Conservation (phyloP, 2,329 filamentous ascomycete species). For the Penicillium sp. region DNA sequence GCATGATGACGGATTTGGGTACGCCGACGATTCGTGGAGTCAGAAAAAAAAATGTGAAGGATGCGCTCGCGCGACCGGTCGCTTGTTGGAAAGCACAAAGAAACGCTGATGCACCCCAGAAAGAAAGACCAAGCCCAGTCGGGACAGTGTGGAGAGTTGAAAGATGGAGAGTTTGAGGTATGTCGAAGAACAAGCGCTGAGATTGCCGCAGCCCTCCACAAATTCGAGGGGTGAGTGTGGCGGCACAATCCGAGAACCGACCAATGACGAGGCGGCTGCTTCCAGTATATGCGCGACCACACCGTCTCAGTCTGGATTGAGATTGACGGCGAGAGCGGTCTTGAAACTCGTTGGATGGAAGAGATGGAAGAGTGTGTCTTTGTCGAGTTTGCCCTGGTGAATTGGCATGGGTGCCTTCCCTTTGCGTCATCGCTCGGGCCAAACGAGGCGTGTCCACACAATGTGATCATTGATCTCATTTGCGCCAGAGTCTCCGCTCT, state of each 20-base stretch:
- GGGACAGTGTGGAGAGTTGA: conserved; percentile 4
- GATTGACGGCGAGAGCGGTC: too few species aligned
- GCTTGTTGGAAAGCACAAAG: conserved; percentile 6
- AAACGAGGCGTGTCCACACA: conserved; percentile 3
- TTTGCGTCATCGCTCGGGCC: conserved; percentile 18
- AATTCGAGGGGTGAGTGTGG: conserved; percentile 33
- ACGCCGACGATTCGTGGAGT: conserved; percentile 6
- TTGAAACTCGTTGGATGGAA: too few species aligned
- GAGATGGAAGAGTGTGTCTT: too few species aligned
- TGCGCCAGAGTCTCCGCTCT: too few species aligned
- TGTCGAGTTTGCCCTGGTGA: too few species aligned
- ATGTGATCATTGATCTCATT: neutral
- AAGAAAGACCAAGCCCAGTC: conserved; percentile 8
- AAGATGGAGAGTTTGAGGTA: conserved; percentile 15
- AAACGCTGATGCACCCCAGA: conserved; percentile 20
- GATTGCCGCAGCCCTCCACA: conserved; percentile 37
- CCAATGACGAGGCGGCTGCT: conserved; percentile 19
- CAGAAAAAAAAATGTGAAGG: conserved; percentile 15
- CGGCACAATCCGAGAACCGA: conserved; percentile 24
- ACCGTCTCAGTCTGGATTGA: neutral
- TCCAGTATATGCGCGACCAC: conserved; percentile 20
- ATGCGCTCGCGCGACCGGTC: conserved; percentile 17
- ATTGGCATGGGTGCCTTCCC: too few species aligned
- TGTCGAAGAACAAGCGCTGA: conserved; percentile 11
- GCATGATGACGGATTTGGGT: conserved; percentile 41